phyloP scores from a whole-genome alignment of 306 rosid genomes.

The Trifolium subterraneum region DNA sequence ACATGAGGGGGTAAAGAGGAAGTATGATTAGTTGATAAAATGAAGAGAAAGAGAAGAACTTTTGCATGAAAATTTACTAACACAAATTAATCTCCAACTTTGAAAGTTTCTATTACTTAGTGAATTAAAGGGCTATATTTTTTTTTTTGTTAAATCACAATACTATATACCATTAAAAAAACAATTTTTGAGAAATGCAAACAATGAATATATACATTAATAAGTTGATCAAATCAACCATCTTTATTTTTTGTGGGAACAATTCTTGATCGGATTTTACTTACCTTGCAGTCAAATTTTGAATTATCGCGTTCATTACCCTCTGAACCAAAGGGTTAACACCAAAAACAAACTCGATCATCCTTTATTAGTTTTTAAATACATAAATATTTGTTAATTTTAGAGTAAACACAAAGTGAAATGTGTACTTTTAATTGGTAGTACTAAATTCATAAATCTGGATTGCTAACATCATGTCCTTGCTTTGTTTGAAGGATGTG shows the following conservation, averaged over 20 bases:
- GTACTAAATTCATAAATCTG: neutral
- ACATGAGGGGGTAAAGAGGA: neutral
- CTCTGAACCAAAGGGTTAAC: too few species aligned
- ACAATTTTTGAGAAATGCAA: neutral
- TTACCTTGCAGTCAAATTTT: too few species aligned
- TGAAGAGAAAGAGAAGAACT: slow-evolving; percentile 3
- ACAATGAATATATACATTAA: neutral
- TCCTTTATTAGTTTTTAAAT: too few species aligned
- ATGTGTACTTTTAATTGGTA: slow-evolving; percentile 21
- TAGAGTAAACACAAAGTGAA: slow-evolving; percentile 1
- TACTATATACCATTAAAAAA: too few species aligned
- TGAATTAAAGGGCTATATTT: neutral
- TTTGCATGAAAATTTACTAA: neutral
- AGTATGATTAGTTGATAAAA: neutral
- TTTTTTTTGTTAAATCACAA: too few species aligned
- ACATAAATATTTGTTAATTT: neutral
- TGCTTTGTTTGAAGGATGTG: slow-evolving; percentile 42
- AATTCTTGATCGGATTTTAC: too few species aligned
- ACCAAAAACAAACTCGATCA: too few species aligned
- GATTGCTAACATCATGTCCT: slow-evolving; percentile 5
- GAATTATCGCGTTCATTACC: too few species aligned
- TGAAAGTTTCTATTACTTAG: neutral
- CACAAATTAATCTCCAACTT: neutral
- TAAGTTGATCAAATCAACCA: slow-evolving; percentile 3
- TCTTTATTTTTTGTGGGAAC: too few species aligned